Base-by-base conservation (phyloP, 129 eudicot species). In the Apium graveolens region DNA sequence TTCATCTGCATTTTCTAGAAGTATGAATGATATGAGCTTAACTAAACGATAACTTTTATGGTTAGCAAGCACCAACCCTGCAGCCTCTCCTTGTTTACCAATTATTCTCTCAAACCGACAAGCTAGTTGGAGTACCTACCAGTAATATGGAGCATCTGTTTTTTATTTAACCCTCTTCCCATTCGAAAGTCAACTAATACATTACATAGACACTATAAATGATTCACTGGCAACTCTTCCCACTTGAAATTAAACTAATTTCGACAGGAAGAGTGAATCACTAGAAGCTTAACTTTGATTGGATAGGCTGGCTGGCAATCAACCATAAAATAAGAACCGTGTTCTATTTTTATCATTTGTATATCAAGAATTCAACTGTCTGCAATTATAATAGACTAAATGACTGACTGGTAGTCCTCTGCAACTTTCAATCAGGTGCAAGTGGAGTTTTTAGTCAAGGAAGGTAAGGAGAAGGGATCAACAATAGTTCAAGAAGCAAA, bases 391-490 rank as follows among this genome's bases (percentile, higher is more conserved):
- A 51, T 51, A 51, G 62, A 51, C 11, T 21, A 24, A 24, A 20
- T 3, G 2, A 26, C 34, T 60, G 32, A 12, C 32, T 60, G 3
- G 3, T 60, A 3, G 26, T 60, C 32, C 32, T 10, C 32, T 60
- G 68, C 34, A 60, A 2, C 2, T 44, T 46, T 37, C 4, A n/a
- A 79, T 31, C 48, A 91, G 93, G 93, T 91, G 74, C 84, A 87
- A 66, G 90, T 91, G 18, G 89, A 91, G 86, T 78, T 84, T 16
- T 82, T 81, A 79, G 82, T 86, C 55, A 49, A 83, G 65, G 85
- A 88, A 82, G 90, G 89, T 76, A 87, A 89, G 63, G 90, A 91
- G 38, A 87, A 85, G 80, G 97, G 91, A 21, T 73, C 84, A 34
- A 57, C 71, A 1, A 87, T 91, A 78, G 93, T 91, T 27, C 86